Base-by-base conservation (phyloP, 2,329 filamentous ascomycete species). In the Alternaria hordeiaustralica region DNA sequence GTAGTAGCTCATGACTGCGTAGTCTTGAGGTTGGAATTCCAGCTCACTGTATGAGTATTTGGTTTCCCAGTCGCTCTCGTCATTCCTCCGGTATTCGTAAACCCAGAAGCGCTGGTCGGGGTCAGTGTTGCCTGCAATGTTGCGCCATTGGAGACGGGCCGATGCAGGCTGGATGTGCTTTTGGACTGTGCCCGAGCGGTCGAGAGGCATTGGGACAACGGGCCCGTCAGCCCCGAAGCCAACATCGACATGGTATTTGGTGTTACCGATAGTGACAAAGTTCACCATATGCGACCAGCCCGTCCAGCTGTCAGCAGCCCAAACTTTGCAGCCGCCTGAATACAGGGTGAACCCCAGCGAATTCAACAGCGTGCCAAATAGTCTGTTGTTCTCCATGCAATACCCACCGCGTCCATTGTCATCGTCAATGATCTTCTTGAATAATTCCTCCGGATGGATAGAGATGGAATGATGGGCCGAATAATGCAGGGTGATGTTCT, bases 31-130 rank as follows among this genome's bases (percentile, higher is more conserved):
- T 15, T 75, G 63, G 58, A 79, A 80, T 51, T 80, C 79, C 4
- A 80, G 64, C 67, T 80, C 79, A 13, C 85, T 84, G 75, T 93
- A 94, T 64, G 85, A 87, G 75, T 92, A 92, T 51, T 84, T 86
- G 2, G 86, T 81, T 21, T 84, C 81, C 87, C 90, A 94, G 2
- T 82, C 81, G 50, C 78, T 80, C 0, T 84, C 79, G 0, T 77
- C 72, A 18, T 76, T 68, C 5, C 66, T 71, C 4, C 72, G 72
- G 61, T 75, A 73, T 68, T 84, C 79, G 56, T 80, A 83, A 10
- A 83, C 79, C 82, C 83, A 84, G 5, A 84, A 67, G 21, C 82
- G 78, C 60, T 81, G 81, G 28, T 75, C 71, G 6, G 71, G 66
- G 46, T 81, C 79, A 2, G 69, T 75, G 47, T 76, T 78, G 1